Base-by-base conservation (phyloP, 441 rosid genomes). In the Viola pubescens region DNA sequence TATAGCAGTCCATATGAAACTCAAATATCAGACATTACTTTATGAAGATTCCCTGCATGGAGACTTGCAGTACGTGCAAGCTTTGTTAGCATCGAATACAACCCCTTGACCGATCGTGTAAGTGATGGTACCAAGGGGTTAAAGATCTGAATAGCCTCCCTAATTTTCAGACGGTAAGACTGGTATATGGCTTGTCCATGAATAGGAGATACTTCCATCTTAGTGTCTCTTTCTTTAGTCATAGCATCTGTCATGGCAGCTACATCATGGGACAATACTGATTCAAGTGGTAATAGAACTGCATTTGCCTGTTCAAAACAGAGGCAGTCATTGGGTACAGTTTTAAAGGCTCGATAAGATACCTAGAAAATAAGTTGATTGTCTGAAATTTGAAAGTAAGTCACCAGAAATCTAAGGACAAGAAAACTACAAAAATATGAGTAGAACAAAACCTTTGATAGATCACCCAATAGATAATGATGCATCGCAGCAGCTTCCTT, bases 171-270 rank as follows among this genome's bases (percentile, higher is more conserved):
- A 77, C 81, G 62, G 67, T 89, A 89, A 42, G 98, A 89, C 74
- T 85, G 96, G 74, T 89, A 87, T 72, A 92, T 89, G 45, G 94
- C 96, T 70, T 89, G 96, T 60, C 97, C 97, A 74, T 89, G 97
- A 61, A 89, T 82, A 37, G 92, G 89, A 58, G 85, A 87, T 69
- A 87, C 84, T 76, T 89, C 98, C 72, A 73, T 70, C 69, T 83
- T 86, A 56, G 83, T 78, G 81, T 92, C 95, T 70, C 73, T 79
- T 75, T 84, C 97, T 72, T 73, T 81, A 46, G 81, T 68, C 67
- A 89, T 82, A 56, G 94, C 87, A 77, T 89, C 96, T 45, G 89
- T 77, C 89, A 92, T 92, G 57, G 92, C 89, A 65, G 88, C 78
- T 43, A 84, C 97, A 76, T 92, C 98, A 76, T 89, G 84, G 43